phyloP scores from a whole-genome alignment of 352 stramenopile species.

The Aphanomyces stellatus region DNA sequence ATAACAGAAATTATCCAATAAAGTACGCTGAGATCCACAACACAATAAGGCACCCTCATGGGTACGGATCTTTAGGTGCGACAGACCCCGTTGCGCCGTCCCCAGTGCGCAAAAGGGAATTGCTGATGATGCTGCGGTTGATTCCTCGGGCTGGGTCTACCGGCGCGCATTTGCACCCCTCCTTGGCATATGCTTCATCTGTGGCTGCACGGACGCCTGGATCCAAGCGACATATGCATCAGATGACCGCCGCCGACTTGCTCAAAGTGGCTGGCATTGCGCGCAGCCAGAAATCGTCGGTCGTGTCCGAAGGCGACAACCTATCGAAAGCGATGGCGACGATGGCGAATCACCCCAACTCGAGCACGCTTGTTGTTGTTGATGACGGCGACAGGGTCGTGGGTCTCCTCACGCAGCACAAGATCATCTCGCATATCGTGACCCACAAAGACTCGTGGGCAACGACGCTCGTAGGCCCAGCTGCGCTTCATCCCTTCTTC shows the following conservation, averaged over 20 bases:
- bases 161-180: too few species aligned
- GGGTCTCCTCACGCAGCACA: slow-evolving; percentile 69
- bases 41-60: too few species aligned
- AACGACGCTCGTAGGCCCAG: background rate
- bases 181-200: too few species aligned
- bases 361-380: slow-evolving; percentile 64
- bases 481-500: background rate
- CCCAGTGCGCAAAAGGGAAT: too few species aligned
- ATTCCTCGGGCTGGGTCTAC: too few species aligned
- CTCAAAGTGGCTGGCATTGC: slow-evolving; percentile 63
- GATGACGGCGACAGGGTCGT: slow-evolving; percentile 57
- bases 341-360: slow-evolving; percentile 65
- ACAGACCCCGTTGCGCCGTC: too few species aligned
- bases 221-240: background rate
- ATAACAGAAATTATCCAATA: too few species aligned
- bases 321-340: slow-evolving; percentile 56
- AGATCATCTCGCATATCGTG: slow-evolving; percentile 46
- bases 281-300: slow-evolving; percentile 63
- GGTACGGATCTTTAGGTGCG: too few species aligned
- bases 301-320: slow-evolving; percentile 52
- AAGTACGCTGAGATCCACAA: too few species aligned
- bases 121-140: too few species aligned
- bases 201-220: too few species aligned
- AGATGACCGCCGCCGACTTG: slow-evolving; percentile 48
- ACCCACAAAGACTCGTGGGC: slow-evolving; percentile 21